Evolutionary conservation across 2,329 filamentous ascomycete genomes (phyloP).

Genomic region (Colletotrichum filicis): DNA sequence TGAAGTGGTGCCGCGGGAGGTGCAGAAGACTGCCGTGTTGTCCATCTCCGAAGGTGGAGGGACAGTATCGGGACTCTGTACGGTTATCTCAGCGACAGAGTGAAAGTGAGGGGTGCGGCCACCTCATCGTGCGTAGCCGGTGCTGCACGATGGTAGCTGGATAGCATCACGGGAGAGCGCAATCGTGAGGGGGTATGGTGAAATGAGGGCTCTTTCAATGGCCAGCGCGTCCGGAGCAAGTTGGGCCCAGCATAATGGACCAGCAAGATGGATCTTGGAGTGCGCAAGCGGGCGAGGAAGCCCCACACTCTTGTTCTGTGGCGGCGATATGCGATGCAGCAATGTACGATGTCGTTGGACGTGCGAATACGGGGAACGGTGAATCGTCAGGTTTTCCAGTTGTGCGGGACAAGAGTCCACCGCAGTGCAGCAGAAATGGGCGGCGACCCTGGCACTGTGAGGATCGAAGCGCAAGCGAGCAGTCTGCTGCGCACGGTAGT

Average conservation of each 20-base stretch:
- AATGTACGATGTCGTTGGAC: neutral
- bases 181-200: constrained; percentile 24
- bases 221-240: constrained; percentile 15
- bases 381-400: constrained; percentile 22
- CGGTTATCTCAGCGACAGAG: no score
- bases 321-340: neutral
- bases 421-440: constrained; percentile 2
- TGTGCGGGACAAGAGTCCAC: constrained; percentile 21
- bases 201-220: constrained; percentile 19
- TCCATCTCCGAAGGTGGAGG: constrained; percentile 1
- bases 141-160: constrained; percentile 24
- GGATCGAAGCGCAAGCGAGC: neutral
- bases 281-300: neutral
- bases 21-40: constrained; percentile 4
- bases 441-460: neutral
- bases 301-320: constrained; percentile 20
- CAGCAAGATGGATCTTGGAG: neutral
- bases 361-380: neutral
- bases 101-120: neutral
- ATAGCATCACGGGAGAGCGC: constrained; percentile 8
- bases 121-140: constrained; percentile 21
- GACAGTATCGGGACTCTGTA: no score
- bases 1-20: neutral
- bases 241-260: neutral
- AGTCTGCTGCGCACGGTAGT: no score